Evolutionary conservation across 441 rosid species (phyloP), one percentile per base, ranked within the genome.

Genomic region (Codiaeum variegatum): DNA sequence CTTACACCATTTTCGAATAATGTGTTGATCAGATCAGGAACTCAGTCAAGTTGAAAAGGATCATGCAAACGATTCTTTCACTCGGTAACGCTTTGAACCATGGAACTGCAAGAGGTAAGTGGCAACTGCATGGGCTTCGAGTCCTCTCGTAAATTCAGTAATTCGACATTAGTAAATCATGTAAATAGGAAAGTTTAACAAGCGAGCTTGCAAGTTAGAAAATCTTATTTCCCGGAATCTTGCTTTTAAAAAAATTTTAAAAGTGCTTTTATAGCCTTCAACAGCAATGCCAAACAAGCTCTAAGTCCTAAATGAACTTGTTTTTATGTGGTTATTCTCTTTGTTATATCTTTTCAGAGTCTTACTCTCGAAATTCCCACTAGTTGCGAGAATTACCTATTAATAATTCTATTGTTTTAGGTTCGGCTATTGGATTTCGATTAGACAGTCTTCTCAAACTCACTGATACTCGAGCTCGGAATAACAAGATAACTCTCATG

Each of bases 381-480:
- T 15, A 16, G 38, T 15, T 49, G 34, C 55, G n/a, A 13, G 32
- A 11, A 62, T 62, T 62, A 62, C 44, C 23, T 63, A 29, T 32
- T 73, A 54, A 40, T 71, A 31, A 54, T 44, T 62, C 23, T n/a
- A 7, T 51, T 73, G 67, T 79, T 70, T 74, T 77, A 51, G 98
- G 99, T 56, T 84, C 97, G 61, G 99, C 97, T 63, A 75, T 96
- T 81, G 98, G 98, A 70, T 96, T 93, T 81, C 87, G 86, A 80
- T 81, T 91, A 86, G 99, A 96, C 74, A 93, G 97, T 76, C 97
- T 96, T 72, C 97, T 93, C 71, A 96, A 93, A 80, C 97, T 96
- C 73, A 93, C 93, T 54, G 98, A 96, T 47, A 96, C 98, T 26
- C 81, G 97, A 58, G 94, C 98, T 18, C 85, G 80, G 78, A 96